Conservation (phyloP, 768 basidiomycete genomes). For the Leucogyrophana mollusca region DNA sequence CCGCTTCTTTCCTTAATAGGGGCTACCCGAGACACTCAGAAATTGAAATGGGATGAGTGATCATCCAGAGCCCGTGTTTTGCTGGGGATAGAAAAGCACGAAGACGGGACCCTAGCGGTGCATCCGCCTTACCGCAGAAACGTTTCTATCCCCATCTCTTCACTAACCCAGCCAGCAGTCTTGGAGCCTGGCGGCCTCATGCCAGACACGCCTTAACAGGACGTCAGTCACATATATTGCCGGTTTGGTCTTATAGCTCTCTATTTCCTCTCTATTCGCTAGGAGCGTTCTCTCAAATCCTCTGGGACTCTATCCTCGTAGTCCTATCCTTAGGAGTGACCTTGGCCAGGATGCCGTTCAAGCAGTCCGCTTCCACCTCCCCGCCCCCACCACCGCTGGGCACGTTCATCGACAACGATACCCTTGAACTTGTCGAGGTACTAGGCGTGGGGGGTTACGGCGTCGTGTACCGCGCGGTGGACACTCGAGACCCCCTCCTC, state of each 20-base stretch:
- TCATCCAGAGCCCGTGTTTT: slow-evolving; percentile 16
- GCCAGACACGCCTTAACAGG: slow-evolving; percentile 33
- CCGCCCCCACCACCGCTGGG: slow-evolving; percentile 61
- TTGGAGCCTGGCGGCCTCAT: slow-evolving; percentile 33
- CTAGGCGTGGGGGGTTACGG: slow-evolving; percentile 95
- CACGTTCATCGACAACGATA: slow-evolving; percentile 77
- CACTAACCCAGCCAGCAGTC: slow-evolving; percentile 27
- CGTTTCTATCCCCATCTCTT: slow-evolving; percentile 29
- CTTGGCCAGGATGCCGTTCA: slow-evolving; percentile 27
- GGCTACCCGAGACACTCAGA: slow-evolving; percentile 9
- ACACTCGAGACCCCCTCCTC: slow-evolving; percentile 44
- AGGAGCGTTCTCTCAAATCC: slow-evolving; percentile 23
- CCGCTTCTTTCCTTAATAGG: slow-evolving; percentile 26
- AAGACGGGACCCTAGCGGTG: slow-evolving; percentile 13
- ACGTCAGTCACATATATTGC: slow-evolving; percentile 31
- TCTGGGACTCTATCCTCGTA: slow-evolving; percentile 15
- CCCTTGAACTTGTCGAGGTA: slow-evolving; percentile 80
- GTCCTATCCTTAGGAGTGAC: slow-evolving; percentile 12
- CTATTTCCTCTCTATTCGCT: slow-evolving; percentile 17
- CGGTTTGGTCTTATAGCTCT: slow-evolving; percentile 20
- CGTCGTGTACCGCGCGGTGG: slow-evolving; percentile 88
- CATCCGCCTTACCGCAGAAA: slow-evolving; percentile 10
- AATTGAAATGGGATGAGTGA: slow-evolving; percentile 34
- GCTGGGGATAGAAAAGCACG: slow-evolving; percentile 28
- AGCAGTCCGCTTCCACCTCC: slow-evolving; percentile 32